Conservation (phyloP, 2,329 filamentous ascomycete genomes). For the Neophaeococcomyces mojaviensis region DNA sequence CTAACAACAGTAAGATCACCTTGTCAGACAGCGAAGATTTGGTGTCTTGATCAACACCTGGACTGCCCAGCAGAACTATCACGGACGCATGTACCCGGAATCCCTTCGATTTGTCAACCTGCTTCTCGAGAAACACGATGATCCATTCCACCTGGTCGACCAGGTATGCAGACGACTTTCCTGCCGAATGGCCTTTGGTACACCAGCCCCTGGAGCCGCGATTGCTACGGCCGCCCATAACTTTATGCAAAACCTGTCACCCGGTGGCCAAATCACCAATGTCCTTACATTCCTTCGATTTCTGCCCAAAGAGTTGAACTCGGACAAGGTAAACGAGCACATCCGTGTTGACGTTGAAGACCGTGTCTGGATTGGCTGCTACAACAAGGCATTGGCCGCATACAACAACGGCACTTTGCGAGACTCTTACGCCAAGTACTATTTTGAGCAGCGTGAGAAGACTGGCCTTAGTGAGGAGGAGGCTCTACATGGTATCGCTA, state of each 20-base stretch:
- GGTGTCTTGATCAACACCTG: neutral
- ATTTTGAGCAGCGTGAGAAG: slow-evolving; percentile 3
- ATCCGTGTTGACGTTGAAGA: neutral
- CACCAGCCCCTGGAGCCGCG: neutral
- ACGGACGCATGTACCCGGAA: slow-evolving; percentile 6
- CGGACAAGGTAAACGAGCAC: slow-evolving; percentile 1
- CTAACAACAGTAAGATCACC: neutral
- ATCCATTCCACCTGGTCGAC: neutral
- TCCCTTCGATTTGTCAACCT: neutral
- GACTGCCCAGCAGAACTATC: slow-evolving; percentile 2
- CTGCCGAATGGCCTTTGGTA: slow-evolving; percentile 1
- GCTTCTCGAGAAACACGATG: neutral
- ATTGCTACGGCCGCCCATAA: neutral
- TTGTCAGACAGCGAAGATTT: slow-evolving; percentile 3
- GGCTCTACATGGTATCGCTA: slow-evolving; percentile 1
- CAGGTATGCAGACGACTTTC: slow-evolving; percentile 1
- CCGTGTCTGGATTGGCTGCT: neutral
- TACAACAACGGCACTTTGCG: slow-evolving; percentile 1
- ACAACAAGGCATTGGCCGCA: neutral
- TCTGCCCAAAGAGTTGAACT: neutral
- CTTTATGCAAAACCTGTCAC: slow-evolving; percentile 8
- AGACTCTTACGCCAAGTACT: slow-evolving; percentile 2
- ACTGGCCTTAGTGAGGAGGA: slow-evolving; percentile 2
- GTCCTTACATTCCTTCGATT: neutral
- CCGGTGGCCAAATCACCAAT: slow-evolving; percentile 6